Evolutionary conservation across 805 yeast genomes (phyloP).

Genomic region (Cyberlindnera xishuangbannaensis): DNA sequence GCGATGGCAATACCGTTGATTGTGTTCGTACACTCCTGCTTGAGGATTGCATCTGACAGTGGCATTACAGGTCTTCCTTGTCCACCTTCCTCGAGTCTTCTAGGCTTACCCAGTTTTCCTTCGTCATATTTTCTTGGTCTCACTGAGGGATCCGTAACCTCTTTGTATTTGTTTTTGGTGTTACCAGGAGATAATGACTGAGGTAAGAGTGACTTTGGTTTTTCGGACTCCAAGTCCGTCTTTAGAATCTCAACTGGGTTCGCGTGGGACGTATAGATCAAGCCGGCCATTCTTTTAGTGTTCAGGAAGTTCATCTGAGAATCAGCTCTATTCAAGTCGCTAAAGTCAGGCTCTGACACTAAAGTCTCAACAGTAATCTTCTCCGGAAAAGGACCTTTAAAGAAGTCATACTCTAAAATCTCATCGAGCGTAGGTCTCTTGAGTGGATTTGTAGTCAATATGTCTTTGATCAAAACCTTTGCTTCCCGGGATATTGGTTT

Average conservation of each 20-base stretch:
- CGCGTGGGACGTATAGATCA: constrained; percentile 39
- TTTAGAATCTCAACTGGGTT: constrained; percentile 66
- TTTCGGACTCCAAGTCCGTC: constrained; percentile 64
- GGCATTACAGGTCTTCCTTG: constrained; percentile 14
- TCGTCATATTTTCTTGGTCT: constrained; percentile 25
- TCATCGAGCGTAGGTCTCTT: constrained; percentile 78
- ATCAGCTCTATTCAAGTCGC: constrained; percentile 50
- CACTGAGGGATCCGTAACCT: constrained; percentile 29
- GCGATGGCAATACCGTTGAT: constrained; percentile 39
- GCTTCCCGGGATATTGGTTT: constrained; percentile 67
- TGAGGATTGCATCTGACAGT: constrained; percentile 27
- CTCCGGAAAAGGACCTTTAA: constrained; percentile 79
- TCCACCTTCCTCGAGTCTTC: constrained; percentile 36
- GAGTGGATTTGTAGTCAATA: constrained; percentile 72
- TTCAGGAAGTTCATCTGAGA: constrained; percentile 62
- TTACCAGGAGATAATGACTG: constrained; percentile 90
- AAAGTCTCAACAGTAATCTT: constrained; percentile 58
- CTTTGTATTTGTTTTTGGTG: constrained; percentile 81
- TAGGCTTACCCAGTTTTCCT: constrained; percentile 30
- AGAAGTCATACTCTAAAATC: constrained; percentile 80
- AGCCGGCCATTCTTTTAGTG: constrained; percentile 61
- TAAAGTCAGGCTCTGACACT: constrained; percentile 54
- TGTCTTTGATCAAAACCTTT: constrained; percentile 58
- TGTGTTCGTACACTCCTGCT: constrained; percentile 41
- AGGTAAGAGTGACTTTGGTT: constrained; percentile 68